These are phyloP conservation scores for Flammula alnicola DNA, from an alignment of 1,284 basidiomycete species.

Conservation along the genomic window DNA sequence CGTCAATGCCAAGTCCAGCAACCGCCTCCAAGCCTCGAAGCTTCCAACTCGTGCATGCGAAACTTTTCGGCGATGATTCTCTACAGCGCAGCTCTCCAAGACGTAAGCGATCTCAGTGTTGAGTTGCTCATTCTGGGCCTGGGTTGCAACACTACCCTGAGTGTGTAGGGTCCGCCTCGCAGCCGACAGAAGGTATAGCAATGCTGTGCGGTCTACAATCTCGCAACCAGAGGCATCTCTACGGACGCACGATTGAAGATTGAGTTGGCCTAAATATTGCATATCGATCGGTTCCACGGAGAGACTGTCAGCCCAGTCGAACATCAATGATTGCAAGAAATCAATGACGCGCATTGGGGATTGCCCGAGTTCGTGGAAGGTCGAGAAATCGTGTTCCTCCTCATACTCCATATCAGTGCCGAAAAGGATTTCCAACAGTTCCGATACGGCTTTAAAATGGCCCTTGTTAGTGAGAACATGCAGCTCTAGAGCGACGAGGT, in stretches of 20 bases:
- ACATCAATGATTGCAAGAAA: slow-evolving; percentile 83
- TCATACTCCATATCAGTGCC: slow-evolving; percentile 61
- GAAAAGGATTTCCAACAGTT: slow-evolving; percentile 78
- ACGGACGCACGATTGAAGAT: slow-evolving; percentile 77
- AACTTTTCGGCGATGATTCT: slow-evolving; percentile 87
- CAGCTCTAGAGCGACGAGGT: slow-evolving; percentile 88
- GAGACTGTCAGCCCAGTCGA: slow-evolving; percentile 86
- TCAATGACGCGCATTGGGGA: slow-evolving; percentile 86
- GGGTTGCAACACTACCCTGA: slow-evolving; percentile 69
- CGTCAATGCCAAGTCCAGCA: slow-evolving; percentile 82
- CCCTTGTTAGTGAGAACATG: slow-evolving; percentile 85
- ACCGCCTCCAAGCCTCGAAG: slow-evolving; percentile 82
- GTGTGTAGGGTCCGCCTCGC: slow-evolving; percentile 66
- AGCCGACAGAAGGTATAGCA: slow-evolving; percentile 68
- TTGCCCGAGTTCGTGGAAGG: slow-evolving; percentile 78
- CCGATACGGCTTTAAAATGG: slow-evolving; percentile 70
- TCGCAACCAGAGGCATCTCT: slow-evolving; percentile 79
- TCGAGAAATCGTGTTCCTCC: slow-evolving; percentile 55
- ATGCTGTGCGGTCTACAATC: slow-evolving; percentile 75
- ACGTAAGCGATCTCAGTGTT: slow-evolving; percentile 76
- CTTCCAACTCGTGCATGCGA: slow-evolving; percentile 70
- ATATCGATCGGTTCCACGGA: slow-evolving; percentile 62
- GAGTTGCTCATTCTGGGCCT: slow-evolving; percentile 70
- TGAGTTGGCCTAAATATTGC: slow-evolving; percentile 71
- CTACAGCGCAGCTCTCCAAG: slow-evolving; percentile 80